Conservation (phyloP, 305 asterid species). For the Rubia peregrina region DNA sequence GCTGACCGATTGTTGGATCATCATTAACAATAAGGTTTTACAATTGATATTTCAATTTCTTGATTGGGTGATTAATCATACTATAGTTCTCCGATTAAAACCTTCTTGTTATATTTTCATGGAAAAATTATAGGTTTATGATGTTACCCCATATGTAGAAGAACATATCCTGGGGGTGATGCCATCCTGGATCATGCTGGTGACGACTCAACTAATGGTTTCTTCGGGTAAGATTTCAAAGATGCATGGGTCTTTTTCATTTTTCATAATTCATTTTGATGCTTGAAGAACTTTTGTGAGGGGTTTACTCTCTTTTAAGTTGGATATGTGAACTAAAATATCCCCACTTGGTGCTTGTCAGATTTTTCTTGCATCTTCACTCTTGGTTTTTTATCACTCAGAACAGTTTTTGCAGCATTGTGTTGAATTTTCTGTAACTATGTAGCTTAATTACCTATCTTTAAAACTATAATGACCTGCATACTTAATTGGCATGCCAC, state of each 20-base stretch:
- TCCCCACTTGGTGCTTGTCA: background rate
- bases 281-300: background rate
- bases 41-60: background rate
- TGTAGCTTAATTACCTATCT: slow-evolving; percentile 2
- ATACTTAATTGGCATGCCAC: slow-evolving; percentile 52
- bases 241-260: background rate
- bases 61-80: background rate
- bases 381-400: background rate
- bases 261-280: background rate
- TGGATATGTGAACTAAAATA: background rate
- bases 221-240: slow-evolving; percentile 55
- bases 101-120: background rate
- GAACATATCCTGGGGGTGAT: slow-evolving; percentile 96
- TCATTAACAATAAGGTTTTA: slow-evolving; percentile 76
- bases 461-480: slow-evolving; percentile 9
- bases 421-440: background rate
- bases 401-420: slow-evolving; percentile 4
- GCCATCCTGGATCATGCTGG: slow-evolving; percentile 88
- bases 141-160: slow-evolving; percentile 89
- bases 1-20: slow-evolving; percentile 90
- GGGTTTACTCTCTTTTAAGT: slow-evolving; percentile 6
- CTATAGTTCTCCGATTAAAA: background rate
- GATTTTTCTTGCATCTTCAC: background rate
- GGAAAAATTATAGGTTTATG: slow-evolving; percentile 52
- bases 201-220: slow-evolving; percentile 82